phyloP scores from a whole-genome alignment of 768 basidiomycete genomes.

The Calvatia gigantea region DNA sequence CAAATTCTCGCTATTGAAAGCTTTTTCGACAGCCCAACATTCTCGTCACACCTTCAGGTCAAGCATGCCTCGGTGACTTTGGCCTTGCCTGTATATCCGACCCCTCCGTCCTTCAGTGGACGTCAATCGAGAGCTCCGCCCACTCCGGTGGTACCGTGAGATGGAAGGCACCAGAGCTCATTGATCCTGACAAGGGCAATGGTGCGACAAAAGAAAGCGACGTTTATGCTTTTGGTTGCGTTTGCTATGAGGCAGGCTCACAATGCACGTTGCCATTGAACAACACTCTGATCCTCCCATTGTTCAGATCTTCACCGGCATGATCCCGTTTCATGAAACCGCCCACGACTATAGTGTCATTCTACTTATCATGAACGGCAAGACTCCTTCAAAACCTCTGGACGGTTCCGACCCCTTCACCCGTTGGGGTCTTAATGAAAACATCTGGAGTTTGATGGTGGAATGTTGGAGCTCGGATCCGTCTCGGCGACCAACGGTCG shows the following conservation, averaged over 20 bases:
- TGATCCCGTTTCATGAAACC: slow-evolving; percentile 24
- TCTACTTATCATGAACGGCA: slow-evolving; percentile 16
- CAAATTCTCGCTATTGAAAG: neutral
- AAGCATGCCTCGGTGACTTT: slow-evolving; percentile 49
- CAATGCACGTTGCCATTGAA: neutral
- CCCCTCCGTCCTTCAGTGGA: slow-evolving; percentile 16
- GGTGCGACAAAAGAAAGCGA: slow-evolving; percentile 23
- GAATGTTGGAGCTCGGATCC: slow-evolving; percentile 22
- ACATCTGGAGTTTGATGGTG: slow-evolving; percentile 20
- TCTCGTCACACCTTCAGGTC: slow-evolving; percentile 34
- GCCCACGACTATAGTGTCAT: slow-evolving; percentile 19
- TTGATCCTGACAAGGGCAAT: slow-evolving; percentile 20
- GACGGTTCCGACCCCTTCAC: slow-evolving; percentile 9
- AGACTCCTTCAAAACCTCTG: slow-evolving; percentile 20
- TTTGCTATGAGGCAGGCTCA: slow-evolving; percentile 31
- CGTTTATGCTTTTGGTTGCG: slow-evolving; percentile 39
- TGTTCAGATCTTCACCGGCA: slow-evolving; percentile 24
- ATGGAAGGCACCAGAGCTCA: slow-evolving; percentile 34
- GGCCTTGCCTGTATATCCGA: slow-evolving; percentile 34
- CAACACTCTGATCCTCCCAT: neutral
- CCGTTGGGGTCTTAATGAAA: slow-evolving; percentile 15
- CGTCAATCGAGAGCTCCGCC: slow-evolving; percentile 16
- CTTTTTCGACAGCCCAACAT: slow-evolving; percentile 36
- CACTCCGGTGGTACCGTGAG: slow-evolving; percentile 27
- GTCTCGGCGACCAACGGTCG: slow-evolving; percentile 15